These are phyloP conservation scores for Arachnomyces sp. DNA, from an alignment of 2,329 filamentous ascomycete genomes.

Conservation along the genomic window DNA sequence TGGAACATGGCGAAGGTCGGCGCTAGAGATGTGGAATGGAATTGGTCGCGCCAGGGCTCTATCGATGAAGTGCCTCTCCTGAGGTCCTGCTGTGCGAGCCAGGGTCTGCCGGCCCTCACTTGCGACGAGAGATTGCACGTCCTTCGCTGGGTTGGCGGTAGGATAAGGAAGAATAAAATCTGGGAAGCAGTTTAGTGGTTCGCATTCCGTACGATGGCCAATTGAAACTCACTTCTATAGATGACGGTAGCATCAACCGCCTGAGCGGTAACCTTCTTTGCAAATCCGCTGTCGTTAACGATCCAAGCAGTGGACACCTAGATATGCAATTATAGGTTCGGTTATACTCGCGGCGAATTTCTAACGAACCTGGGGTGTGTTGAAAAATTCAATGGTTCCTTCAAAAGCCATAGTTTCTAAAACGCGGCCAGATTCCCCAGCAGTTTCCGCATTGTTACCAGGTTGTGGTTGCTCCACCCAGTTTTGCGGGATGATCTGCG, in stretches of 20 bases:
- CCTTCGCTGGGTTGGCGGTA: too few relatives aligned
- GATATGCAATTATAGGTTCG: neutral
- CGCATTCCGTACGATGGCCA: too few relatives aligned
- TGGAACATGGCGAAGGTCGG: conserved; percentile 1
- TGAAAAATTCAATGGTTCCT: conserved; percentile 1
- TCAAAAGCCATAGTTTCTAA: neutral
- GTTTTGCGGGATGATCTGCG: neutral
- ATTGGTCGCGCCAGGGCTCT: neutral
- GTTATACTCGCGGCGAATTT: neutral
- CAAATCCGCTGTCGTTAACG: neutral
- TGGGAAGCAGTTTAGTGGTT: too few relatives aligned
- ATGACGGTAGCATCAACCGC: neutral
- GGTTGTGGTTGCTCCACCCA: neutral
- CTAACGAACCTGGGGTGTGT: neutral
- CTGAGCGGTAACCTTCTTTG: neutral
- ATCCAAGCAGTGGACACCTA: conserved; percentile 3
- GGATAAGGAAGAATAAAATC: too few relatives aligned
- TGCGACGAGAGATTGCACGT: too few relatives aligned
- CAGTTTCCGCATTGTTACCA: too few relatives aligned
- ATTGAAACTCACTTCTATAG: conserved; percentile 4
- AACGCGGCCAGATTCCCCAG: neutral
- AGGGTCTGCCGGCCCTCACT: too few relatives aligned
- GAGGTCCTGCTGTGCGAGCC: neutral
- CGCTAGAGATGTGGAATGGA: neutral
- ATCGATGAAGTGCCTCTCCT: neutral